Conservation (phyloP, 1,284 basidiomycete species). For the Schizopora paradoxa region DNA sequence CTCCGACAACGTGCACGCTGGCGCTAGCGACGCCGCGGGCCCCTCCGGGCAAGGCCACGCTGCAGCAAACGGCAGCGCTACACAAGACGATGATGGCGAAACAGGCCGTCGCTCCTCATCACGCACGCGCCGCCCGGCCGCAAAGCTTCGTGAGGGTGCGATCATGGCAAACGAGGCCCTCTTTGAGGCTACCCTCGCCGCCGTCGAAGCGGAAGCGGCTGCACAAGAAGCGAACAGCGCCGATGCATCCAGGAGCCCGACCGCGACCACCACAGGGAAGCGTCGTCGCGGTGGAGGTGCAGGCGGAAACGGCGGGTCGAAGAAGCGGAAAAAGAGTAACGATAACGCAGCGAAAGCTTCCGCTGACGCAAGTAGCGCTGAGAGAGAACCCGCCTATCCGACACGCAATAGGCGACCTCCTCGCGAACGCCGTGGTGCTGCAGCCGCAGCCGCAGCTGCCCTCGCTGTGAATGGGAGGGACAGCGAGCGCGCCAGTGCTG, state of each 20-base stretch:
- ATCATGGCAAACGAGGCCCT: conserved; percentile 30
- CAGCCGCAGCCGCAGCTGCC: conserved; percentile 14
- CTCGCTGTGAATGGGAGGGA: conserved; percentile 4
- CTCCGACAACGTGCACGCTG: conserved; percentile 27
- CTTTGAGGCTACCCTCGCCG: conserved; percentile 17
- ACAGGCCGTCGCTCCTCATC: conserved; percentile 39
- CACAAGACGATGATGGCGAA: neutral
- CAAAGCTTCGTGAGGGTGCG: conserved; percentile 52
- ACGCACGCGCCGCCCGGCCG: conserved; percentile 45
- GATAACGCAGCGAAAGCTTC: conserved; percentile 2
- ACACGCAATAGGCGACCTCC: conserved; percentile 10
- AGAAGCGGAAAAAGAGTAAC: conserved; percentile 16
- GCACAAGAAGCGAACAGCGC: neutral
- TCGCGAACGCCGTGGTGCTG: conserved; percentile 15
- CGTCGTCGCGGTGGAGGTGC: conserved; percentile 11
- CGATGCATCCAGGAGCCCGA: conserved; percentile 1
- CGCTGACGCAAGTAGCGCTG: neutral
- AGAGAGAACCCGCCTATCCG: neutral
- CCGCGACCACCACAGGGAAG: conserved; percentile 9
- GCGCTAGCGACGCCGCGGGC: conserved; percentile 30
- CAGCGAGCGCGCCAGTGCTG: neutral
- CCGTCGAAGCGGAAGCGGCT: conserved; percentile 19
- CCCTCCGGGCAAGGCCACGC: conserved; percentile 23
- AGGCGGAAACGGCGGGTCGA: conserved; percentile 4
- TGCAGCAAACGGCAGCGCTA: neutral